Base-by-base conservation (phyloP, 352 stramenopile genomes). In the Hyaloperonospora arabidopsidis region DNA sequence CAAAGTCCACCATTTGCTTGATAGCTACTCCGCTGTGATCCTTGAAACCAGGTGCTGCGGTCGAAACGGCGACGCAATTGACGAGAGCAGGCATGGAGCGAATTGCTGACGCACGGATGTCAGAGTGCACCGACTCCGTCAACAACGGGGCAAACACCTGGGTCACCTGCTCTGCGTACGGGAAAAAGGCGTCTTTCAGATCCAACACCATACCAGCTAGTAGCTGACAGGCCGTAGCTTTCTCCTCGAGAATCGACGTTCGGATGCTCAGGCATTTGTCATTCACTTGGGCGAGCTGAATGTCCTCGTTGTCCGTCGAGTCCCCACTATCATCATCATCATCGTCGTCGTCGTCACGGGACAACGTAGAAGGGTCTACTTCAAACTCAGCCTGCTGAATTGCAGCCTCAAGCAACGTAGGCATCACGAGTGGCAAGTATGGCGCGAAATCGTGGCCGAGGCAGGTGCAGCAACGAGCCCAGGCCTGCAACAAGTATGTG, bases 1-100 rank as follows among this genome's bases (percentile, higher is more conserved):
- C 79, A 61, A 90, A 93, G 49, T 93, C 83, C 40, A 91, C 60
- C 71, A 91, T 89, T 44, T 93, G 83, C 61, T 90, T 89, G 50
- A 88, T 84, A 13, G 80, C 66, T 43, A 73, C 75, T 45, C 59
- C 44, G 6, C 54, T 38, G 23, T 65, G 43, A 1, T 68, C 52
- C 40, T 67, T 70, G 0, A 44, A 59, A 0, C 45, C 50, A 47
- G 61, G 50, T 22, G 71, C 64, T 0, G 61, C 59, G 2, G 75
- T 77, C 11, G 77, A 76, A 38, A 79, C 59, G 25, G 77, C 76
- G 15, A 91, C 81, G 46, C 78, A 91, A 39, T 81, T 73, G 17
- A 91, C 79, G 8, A 93, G 74, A 19, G 76, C 77, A 15, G 80
- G 72, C 80, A 93, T 89, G 5, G 81, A 72, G n/a, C 70, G 67